A percentile compares a stretch with the other conserved stretches of the same genome.
These are phyloP conservation scores for Cerrena zonata DNA, from an alignment of 1,284 basidiomycete species.

Conservation along the genomic window DNA sequence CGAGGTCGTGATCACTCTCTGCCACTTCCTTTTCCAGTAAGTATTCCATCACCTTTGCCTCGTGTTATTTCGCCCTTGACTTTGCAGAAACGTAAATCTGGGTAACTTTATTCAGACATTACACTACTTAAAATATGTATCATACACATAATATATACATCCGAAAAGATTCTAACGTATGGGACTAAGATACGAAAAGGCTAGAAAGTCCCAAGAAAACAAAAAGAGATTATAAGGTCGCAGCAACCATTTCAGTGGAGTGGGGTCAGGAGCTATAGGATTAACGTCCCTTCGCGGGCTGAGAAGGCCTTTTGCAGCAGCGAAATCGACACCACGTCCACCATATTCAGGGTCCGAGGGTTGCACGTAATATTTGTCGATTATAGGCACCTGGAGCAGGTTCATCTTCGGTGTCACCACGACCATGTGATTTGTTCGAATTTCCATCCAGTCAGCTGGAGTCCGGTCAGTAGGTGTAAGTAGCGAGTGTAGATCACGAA, in stretches of 20 bases:
- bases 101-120: no score
- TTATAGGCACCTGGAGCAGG: slow-evolving; percentile 86
- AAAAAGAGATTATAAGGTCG: not conserved
- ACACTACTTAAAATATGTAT: not conserved
- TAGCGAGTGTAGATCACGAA: slow-evolving; percentile 13
- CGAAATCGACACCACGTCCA: slow-evolving; percentile 63
- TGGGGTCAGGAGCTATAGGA: not conserved
- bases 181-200: no score
- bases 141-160: not conserved
- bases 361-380: slow-evolving; percentile 84
- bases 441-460: slow-evolving; percentile 91
- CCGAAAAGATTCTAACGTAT: no score
- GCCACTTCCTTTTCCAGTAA: no score
- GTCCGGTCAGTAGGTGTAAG: not conserved
- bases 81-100: no score
- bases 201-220: not conserved
- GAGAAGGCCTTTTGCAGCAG: slow-evolving; percentile 67
- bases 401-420: slow-evolving; percentile 92
- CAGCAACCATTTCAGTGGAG: not conserved
- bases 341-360: slow-evolving; percentile 68
- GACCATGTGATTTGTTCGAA: slow-evolving; percentile 85
- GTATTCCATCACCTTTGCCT: no score
- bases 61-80: no score
- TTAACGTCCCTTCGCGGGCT: slow-evolving; percentile 32
- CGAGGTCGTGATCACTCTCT: not conserved